Base-by-base conservation (phyloP, 352 stramenopile genomes). In the Lagenidium giganteum region DNA sequence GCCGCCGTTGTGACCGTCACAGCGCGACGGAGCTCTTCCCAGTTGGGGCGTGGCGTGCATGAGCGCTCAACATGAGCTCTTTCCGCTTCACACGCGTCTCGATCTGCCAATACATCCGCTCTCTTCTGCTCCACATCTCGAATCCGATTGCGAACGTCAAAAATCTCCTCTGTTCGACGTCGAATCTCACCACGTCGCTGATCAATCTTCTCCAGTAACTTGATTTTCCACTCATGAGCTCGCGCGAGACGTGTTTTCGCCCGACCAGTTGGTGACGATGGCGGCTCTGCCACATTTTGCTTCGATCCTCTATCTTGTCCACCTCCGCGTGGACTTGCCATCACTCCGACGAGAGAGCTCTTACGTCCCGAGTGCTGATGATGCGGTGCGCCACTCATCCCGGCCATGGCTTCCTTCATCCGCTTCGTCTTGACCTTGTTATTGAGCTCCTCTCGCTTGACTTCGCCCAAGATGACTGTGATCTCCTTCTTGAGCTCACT, bases 401-500 rank as follows among this genome's bases (percentile, higher is more conserved):
- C 37, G 3, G 39, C 32, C 29, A 61, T 57, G 4, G 51, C 46
- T 7, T 79, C 63, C 52, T 86, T 68, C 17, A 86, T 54, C 14
- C 69, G 70, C 32, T 77, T 70, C 7, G 64, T 51, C 42, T 78
- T 75, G 32, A 66, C 45, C 41, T 80, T 81, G 47, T 74, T 67
- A 7, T 54, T 46, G 16, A 73, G 43, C 26, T 85, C 72, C 31
- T 86, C 70, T 31, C 54, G 65, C 55, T 86, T 85, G 30, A 80
- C 50, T 4, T 84, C 72, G 0, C 46, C 27, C 11, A 61, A 50
- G 8, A 74, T 33, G 3, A 51, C 39, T 1, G 64, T 64, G 23
- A 86, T 76, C 16, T 68, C 53, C 23, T 83, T 82, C 51, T 82
- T 84, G 12, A 88, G 37, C 38, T 88, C 76, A 12, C 59, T 88